A percentile compares a stretch with the other conserved stretches of the same genome.
Evolutionary conservation across 208 protist species (phyloP).

Genomic region (Strigomonas culicis): DNA sequence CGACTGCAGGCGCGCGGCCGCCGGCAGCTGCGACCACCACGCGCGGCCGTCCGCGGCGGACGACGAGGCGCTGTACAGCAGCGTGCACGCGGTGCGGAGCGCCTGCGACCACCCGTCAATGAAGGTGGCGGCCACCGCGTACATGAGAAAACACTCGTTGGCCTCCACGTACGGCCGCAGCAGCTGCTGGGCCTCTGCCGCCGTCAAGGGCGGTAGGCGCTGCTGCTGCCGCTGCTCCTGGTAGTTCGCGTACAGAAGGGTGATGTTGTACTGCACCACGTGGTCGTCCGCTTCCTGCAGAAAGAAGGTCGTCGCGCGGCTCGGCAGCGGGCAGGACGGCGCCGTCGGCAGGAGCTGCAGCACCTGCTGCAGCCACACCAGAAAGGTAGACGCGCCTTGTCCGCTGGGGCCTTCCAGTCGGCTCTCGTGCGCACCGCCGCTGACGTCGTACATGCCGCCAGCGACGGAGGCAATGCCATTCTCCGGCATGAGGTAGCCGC

Average conservation of each 20-base stretch:
- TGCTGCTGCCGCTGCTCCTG: constrained; percentile 37
- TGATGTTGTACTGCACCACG: constrained; percentile 73
- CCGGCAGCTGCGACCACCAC: not conserved
- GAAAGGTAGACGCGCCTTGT: constrained; percentile 31
- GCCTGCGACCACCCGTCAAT: constrained; percentile 77
- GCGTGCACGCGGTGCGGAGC: constrained; percentile 37
- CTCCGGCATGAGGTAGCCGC: constrained; percentile 1
- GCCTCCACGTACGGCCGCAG: constrained; percentile 59
- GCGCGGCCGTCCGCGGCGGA: constrained; percentile 42
- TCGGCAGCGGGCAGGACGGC: constrained; percentile 31
- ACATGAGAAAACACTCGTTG: constrained; percentile 74
- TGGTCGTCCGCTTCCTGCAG: constrained; percentile 40
- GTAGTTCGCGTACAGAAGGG: constrained; percentile 40
- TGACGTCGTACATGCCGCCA: not conserved
- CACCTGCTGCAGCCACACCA: constrained; percentile 57
- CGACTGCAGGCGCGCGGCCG: not conserved
- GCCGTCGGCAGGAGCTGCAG: constrained; percentile 45
- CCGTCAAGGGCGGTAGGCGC: constrained; percentile 32
- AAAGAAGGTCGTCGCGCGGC: constrained; percentile 44
- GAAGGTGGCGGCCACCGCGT: constrained; percentile 65
- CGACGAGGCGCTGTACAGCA: constrained; percentile 32
- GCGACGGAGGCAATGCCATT: not conserved
- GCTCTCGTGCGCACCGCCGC: not conserved
- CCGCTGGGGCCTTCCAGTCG: constrained; percentile 16
- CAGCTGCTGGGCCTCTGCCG: constrained; percentile 34